Conservation (phyloP, 352 stramenopile species). For the Globisporangium polare region DNA sequence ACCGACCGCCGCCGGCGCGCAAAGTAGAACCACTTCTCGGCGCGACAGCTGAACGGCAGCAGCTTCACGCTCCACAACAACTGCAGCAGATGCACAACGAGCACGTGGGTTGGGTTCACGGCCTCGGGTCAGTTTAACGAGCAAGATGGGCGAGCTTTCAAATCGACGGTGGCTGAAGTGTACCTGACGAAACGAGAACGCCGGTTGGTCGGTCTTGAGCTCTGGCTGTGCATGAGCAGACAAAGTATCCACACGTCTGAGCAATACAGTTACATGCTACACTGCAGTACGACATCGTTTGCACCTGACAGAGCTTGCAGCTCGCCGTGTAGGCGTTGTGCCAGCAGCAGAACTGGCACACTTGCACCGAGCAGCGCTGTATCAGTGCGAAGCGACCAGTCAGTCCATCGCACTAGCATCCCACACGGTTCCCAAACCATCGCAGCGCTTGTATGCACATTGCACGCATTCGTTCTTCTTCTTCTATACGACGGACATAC, state of each 20-base stretch:
- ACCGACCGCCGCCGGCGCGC: slow-evolving; percentile 31
- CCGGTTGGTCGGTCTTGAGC: slow-evolving; percentile 27
- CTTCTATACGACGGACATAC: too few species aligned
- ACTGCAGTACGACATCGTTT: neutral
- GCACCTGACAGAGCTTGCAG: slow-evolving; percentile 37
- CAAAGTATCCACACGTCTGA: neutral
- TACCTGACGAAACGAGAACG: slow-evolving; percentile 37
- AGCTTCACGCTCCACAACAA: slow-evolving; percentile 47
- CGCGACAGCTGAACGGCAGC: slow-evolving; percentile 38
- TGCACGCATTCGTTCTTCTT: neutral
- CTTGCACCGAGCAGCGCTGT: slow-evolving; percentile 31
- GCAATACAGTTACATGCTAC: neutral
- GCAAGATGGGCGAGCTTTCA: neutral
- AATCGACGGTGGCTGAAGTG: neutral
- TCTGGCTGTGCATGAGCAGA: slow-evolving; percentile 19
- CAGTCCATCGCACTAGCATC: neutral
- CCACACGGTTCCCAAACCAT: neutral
- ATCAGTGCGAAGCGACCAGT: neutral
- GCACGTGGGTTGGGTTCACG: neutral
- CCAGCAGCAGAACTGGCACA: slow-evolving; percentile 47
- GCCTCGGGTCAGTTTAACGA: neutral
- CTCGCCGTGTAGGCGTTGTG: slow-evolving; percentile 22
- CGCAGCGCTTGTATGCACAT: neutral
- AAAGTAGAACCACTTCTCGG: slow-evolving; percentile 49
- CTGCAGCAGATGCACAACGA: slow-evolving; percentile 4